Base-by-base conservation (phyloP, 129 eudicot genomes). In the Flaveria bidentis region DNA sequence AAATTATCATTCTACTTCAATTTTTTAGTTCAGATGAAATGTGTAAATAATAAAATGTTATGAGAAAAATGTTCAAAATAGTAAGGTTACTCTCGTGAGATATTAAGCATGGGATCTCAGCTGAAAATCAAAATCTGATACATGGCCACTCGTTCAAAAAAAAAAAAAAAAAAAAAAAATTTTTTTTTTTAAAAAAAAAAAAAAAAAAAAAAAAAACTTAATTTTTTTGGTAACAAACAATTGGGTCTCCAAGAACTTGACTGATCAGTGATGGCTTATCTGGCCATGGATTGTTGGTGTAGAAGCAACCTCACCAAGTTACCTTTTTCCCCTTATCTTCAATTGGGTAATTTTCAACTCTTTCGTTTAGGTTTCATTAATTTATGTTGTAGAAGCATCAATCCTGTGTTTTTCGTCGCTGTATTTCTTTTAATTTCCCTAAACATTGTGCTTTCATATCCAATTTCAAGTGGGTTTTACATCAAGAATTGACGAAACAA, bases 231-330 rank as follows among this genome's bases (percentile, higher is more conserved):
- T 52, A 52, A 52, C 58, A 52, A 51, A 42, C n/a, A 4, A 45
- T 36, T 23, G 51, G 30, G 41, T 36, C 41, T 36, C 41, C 41
- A 36, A 36, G 41, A 36, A 36, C 41, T 36, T 36, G 7, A 36
- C 8, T 36, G 41, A 36, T 36, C 5, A 36, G 42, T 73, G 61
- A 82, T 73, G 87, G 82, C 78, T 67, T 52, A 84, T 83, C 81
- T 86, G 55, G 76, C 76, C 53, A 57, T 83, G 71, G 74, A 81
- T 67, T 83, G 30, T 61, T 67, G 67, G 69, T 70, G 79, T 39
- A 57, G 58, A 33, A 36, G 41, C 41, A 36, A 36, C 41, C 41
- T 36, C 41, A 61, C 49, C 58, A 81, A 22, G 58, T 62, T 60
- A 66, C 80, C 64, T 36, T 79, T 45, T 76, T 13, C 82, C 41